These are phyloP conservation scores for Funneliformis geosporum DNA, from an alignment of 192 early-diverging fungal species.

Conservation along the genomic window DNA sequence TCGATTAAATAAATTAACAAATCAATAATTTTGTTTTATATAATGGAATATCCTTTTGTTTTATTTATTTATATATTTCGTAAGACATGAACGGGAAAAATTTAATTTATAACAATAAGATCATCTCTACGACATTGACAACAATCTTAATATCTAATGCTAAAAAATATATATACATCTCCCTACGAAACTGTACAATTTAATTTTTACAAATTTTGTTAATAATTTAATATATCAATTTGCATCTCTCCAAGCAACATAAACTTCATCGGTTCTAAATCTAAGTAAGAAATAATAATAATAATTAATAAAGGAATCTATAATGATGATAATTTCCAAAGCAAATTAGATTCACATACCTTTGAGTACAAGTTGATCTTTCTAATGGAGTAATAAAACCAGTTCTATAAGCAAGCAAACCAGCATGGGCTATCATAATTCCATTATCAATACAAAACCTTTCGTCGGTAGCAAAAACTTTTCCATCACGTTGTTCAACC, in stretches of 20 bases:
- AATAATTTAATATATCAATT: neutral
- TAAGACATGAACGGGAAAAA: too few relatives aligned
- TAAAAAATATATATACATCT: too few relatives aligned
- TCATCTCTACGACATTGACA: too few relatives aligned
- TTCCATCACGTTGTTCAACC: conserved; percentile 83
- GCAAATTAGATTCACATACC: conserved; percentile 38
- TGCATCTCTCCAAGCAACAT: conserved; percentile 73
- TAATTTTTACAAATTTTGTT: neutral
- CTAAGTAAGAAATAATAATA: neutral
- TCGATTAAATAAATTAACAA: too few relatives aligned
- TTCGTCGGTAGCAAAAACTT: conserved; percentile 96
- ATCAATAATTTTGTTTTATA: too few relatives aligned
- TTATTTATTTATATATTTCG: too few relatives aligned
- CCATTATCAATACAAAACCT: conserved; percentile 98
- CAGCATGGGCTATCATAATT: conserved; percentile 99
- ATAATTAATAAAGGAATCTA: neutral
- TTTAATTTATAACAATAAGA: too few relatives aligned
- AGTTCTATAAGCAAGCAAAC: conserved; percentile 78
- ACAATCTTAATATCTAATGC: too few relatives aligned
- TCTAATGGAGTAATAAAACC: conserved; percentile 80
- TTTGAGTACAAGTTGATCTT: conserved; percentile 91
- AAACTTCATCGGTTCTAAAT: conserved; percentile 85
- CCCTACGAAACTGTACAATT: conserved; percentile 1
- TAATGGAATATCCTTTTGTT: too few relatives aligned
- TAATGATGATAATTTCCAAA: neutral